Conservation (phyloP, 2,329 filamentous ascomycete genomes). For the Pseudopyricularia javanii region DNA sequence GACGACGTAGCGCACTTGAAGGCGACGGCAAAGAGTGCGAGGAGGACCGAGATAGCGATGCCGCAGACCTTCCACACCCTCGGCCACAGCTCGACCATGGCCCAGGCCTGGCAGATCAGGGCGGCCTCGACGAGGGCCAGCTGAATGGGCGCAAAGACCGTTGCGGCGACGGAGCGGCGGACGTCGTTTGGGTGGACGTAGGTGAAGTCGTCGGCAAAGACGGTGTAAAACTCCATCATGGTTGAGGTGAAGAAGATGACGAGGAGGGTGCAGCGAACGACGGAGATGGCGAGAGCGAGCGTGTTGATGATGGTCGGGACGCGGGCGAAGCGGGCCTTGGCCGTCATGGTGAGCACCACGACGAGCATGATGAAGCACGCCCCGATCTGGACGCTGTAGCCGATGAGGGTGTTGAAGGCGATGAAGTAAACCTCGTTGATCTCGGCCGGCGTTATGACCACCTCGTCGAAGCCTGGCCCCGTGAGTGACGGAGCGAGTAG, state of each 20-base stretch:
- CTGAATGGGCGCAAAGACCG: slow-evolving; percentile 28
- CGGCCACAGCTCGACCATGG: slow-evolving; percentile 37
- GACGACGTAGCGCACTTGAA: slow-evolving; percentile 21
- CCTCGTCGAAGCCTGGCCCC: neutral
- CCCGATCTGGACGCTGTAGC: slow-evolving; percentile 10
- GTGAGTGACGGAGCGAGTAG: neutral
- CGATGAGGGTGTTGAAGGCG: slow-evolving; percentile 5
- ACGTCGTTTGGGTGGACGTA: slow-evolving; percentile 27
- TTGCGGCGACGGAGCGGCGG: slow-evolving; percentile 23
- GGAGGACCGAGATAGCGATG: slow-evolving; percentile 17
- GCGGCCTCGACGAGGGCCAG: slow-evolving; percentile 31
- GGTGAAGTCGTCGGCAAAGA: slow-evolving; percentile 41
- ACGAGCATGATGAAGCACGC: slow-evolving; percentile 48
- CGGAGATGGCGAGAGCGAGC: slow-evolving; percentile 45
- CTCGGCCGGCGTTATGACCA: slow-evolving; percentile 5
- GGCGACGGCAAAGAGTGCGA: slow-evolving; percentile 8
- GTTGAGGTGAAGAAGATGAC: slow-evolving; percentile 47
- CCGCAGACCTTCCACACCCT: slow-evolving; percentile 16
- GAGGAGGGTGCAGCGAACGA: slow-evolving; percentile 45
- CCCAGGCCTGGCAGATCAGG: slow-evolving; percentile 39
- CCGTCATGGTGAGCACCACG: slow-evolving; percentile 55
- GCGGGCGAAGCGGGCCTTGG: slow-evolving; percentile 49
- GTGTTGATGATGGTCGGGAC: slow-evolving; percentile 55
- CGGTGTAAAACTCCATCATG: slow-evolving; percentile 49
- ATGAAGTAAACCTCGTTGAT: slow-evolving; percentile 3